These are phyloP conservation scores for Parietaria judaica DNA, from an alignment of 306 rosid species.

Conservation along the genomic window DNA sequence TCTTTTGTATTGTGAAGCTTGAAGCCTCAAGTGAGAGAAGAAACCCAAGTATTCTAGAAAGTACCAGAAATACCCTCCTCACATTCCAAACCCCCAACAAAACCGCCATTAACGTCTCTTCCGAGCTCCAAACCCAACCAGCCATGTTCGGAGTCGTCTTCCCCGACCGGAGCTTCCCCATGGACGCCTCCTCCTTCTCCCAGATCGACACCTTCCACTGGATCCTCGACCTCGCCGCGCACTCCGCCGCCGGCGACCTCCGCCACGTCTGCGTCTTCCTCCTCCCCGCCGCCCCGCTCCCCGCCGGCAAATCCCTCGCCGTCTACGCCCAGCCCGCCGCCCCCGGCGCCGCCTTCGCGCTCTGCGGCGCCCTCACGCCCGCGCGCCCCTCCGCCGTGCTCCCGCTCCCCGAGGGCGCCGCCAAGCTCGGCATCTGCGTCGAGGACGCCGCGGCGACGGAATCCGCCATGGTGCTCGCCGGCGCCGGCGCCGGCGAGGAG, in stretches of 20 bases:
- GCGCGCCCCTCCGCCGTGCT: constrained; percentile 80
- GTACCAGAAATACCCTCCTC: too few species aligned
- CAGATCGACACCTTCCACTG: constrained; percentile 89
- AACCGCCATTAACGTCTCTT: too few species aligned
- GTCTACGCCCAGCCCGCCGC: constrained; percentile 88
- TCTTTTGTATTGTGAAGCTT: too few species aligned
- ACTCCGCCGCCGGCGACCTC: constrained; percentile 77
- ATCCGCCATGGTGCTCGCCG: constrained; percentile 59
- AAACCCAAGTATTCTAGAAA: too few species aligned
- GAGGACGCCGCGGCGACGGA: constrained; percentile 72
- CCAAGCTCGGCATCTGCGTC: constrained; percentile 89
- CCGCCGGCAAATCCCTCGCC: constrained; percentile 84
- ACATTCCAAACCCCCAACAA: too few species aligned
- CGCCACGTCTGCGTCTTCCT: constrained; percentile 80
- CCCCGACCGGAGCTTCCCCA: constrained; percentile 88
- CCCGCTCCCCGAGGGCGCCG: constrained; percentile 41
- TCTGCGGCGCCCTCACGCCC: constrained; percentile 68
- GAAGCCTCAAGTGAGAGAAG: too few species aligned
- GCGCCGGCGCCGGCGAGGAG: constrained; percentile 69
- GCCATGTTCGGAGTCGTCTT: constrained; percentile 86
- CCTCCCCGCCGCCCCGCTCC: constrained; percentile 67
- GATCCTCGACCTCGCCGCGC: constrained; percentile 85
- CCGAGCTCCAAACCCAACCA: too few species aligned
- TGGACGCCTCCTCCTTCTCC: constrained; percentile 79
- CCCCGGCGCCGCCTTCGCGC: constrained; percentile 69